Conservation (phyloP, 2,329 filamentous ascomycete species). For the Beauveria caledonica region DNA sequence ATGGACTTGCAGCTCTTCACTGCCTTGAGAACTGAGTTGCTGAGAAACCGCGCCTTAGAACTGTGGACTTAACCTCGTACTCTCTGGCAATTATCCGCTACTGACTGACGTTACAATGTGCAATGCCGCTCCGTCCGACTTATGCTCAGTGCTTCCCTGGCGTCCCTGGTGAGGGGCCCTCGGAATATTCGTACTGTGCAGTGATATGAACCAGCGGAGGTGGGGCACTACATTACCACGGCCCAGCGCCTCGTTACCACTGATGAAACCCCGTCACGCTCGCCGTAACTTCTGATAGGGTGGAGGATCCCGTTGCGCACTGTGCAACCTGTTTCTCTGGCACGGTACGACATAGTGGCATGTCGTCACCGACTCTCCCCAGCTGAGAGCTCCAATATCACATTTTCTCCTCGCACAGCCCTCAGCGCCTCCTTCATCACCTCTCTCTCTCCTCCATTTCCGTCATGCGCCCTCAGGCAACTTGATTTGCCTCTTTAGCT, state of each 20-base stretch:
- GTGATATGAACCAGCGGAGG: not conserved
- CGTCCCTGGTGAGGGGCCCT: not conserved
- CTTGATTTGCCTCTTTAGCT: not conserved
- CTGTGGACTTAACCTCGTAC: not conserved
- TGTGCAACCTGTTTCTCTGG: not conserved
- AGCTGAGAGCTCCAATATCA: constrained; percentile 8
- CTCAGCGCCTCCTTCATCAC: constrained; percentile 2
- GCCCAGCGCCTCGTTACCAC: not conserved
- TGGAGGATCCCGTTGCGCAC: not conserved
- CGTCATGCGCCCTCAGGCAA: constrained; percentile 7
- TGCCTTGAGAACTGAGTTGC: not conserved
- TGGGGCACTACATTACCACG: not conserved
- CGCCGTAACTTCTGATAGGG: not conserved
- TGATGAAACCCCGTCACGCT: not conserved
- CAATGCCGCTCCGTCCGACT: not conserved
- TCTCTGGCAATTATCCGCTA: not conserved
- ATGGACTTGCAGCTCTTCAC: not conserved
- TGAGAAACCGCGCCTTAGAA: not conserved
- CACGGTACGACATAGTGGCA: constrained; percentile 4
- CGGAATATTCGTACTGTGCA: not conserved
- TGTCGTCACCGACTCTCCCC: constrained; percentile 13
- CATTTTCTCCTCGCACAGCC: constrained; percentile 4
- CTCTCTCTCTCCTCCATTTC: not conserved
- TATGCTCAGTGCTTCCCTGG: too few relatives aligned
- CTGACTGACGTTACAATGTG: too few relatives aligned